A percentile compares a stretch with the other conserved stretches of the same genome.
phyloP scores from a whole-genome alignment of 129 eudicot species.

The Flaveria linearis region DNA sequence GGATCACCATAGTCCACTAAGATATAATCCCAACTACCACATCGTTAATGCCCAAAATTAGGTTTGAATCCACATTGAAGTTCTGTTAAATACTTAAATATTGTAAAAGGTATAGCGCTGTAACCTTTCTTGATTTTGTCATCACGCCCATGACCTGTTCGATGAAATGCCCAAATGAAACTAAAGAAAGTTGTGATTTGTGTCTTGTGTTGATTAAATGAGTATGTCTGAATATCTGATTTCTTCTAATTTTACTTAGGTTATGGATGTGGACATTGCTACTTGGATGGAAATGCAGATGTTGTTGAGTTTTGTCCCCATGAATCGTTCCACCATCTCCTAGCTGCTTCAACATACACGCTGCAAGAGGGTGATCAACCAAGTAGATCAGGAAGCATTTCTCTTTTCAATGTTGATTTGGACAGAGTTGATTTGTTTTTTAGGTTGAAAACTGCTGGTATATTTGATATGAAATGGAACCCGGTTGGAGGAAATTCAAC shows the following conservation, averaged over 20 bases:
- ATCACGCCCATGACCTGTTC: slow-evolving; percentile 34
- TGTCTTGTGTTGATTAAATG: too few species aligned
- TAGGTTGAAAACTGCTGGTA: slow-evolving; percentile 67
- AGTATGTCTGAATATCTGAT: background rate
- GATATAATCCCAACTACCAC: background rate
- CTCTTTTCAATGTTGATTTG: slow-evolving; percentile 61
- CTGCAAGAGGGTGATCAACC: slow-evolving; percentile 79
- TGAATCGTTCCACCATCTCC: slow-evolving; percentile 52
- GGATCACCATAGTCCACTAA: background rate
- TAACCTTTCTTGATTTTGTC: background rate
- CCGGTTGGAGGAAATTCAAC: slow-evolving; percentile 36
- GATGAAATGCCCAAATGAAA: slow-evolving; percentile 38
- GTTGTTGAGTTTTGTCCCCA: slow-evolving; percentile 91
- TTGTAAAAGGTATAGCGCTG: background rate
- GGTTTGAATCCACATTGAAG: background rate
- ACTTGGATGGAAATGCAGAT: slow-evolving; percentile 79
- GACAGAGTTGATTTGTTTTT: slow-evolving; percentile 50
- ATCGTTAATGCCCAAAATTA: too few species aligned
- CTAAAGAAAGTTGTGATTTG: background rate
- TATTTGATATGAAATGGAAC: slow-evolving; percentile 90
- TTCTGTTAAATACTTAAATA: too few species aligned
- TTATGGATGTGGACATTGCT: slow-evolving; percentile 67
- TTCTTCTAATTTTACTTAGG: slow-evolving; percentile 19
- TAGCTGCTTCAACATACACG: slow-evolving; percentile 87
- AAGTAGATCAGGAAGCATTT: slow-evolving; percentile 67